Evolutionary conservation across 2,329 filamentous ascomycete species (phyloP).

Genomic region (Cyphellophora attinorum): DNA sequence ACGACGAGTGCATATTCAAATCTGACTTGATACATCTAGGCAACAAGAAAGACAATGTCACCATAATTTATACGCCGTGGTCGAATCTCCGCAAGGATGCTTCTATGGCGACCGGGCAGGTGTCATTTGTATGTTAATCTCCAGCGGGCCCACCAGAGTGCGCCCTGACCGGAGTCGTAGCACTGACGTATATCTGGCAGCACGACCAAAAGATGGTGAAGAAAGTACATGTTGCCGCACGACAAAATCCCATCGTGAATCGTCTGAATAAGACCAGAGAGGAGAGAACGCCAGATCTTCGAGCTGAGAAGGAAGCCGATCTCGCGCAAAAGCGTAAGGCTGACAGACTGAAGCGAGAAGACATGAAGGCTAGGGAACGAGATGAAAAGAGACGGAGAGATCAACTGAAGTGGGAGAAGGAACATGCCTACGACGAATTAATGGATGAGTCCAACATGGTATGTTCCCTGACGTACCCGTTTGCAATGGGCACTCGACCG

Average conservation of each 20-base stretch:
- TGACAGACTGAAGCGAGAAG: slow-evolving; percentile 42
- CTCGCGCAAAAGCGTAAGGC: slow-evolving; percentile 60
- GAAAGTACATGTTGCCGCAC: slow-evolving; percentile 65
- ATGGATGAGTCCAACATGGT: slow-evolving; percentile 76
- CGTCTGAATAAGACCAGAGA: slow-evolving; percentile 94
- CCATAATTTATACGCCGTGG: slow-evolving; percentile 96
- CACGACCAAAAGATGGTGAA: slow-evolving; percentile 78
- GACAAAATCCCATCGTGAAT: slow-evolving; percentile 89
- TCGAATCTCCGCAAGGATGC: slow-evolving; percentile 92
- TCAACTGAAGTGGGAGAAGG: slow-evolving; percentile 86
- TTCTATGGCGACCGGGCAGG: slow-evolving; percentile 90
- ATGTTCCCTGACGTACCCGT: too few relatives aligned
- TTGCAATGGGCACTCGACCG: too few relatives aligned
- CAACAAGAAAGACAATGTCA: slow-evolving; percentile 98
- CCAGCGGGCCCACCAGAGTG: too few relatives aligned
- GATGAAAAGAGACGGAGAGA: slow-evolving; percentile 60
- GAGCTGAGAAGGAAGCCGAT: slow-evolving; percentile 70
- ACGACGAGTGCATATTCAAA: too few relatives aligned
- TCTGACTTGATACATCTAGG: too few relatives aligned
- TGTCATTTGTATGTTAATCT: too few relatives aligned
- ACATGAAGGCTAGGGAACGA: slow-evolving; percentile 30
- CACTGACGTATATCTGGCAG: too few relatives aligned
- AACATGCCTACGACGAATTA: slow-evolving; percentile 94
- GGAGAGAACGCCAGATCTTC: slow-evolving; percentile 77
- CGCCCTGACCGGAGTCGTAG: too few relatives aligned